phyloP scores from a whole-genome alignment of 75 land plant genomes.

The Cupressus sempervirens region DNA sequence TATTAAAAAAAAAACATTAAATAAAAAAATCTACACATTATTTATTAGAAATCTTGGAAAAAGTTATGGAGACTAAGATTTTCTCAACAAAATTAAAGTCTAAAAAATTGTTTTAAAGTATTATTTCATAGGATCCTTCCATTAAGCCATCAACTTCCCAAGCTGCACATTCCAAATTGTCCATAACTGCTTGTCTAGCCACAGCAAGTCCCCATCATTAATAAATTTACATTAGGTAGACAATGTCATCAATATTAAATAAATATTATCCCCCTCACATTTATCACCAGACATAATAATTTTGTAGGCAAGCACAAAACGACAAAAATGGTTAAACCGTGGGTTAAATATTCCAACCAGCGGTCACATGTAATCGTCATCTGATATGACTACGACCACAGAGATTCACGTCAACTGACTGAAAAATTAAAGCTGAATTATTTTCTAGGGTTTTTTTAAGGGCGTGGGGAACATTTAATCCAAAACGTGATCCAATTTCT shows the following conservation, averaged over 20 bases:
- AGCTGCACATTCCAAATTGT: not conserved
- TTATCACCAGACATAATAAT: not conserved
- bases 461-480: not conserved
- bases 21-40: too few species aligned
- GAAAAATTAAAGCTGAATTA: not conserved
- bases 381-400: not conserved
- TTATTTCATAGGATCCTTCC: not conserved
- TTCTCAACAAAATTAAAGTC: too few species aligned
- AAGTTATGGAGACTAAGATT: too few species aligned
- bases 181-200: not conserved
- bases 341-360: not conserved
- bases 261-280: not conserved
- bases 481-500: slow-evolving; percentile 1
- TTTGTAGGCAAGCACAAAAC: not conserved
- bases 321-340: not conserved
- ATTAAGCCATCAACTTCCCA: not conserved
- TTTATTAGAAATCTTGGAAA: too few species aligned
- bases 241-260: not conserved
- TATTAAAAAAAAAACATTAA: too few species aligned
- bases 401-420: not conserved
- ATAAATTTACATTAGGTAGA: not conserved
- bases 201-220: not conserved
- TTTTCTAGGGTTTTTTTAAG: not conserved
- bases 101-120: too few species aligned
- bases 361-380: not conserved